Conservation (phyloP, 495 filamentous ascomycete species). For the Lepraria neglecta region DNA sequence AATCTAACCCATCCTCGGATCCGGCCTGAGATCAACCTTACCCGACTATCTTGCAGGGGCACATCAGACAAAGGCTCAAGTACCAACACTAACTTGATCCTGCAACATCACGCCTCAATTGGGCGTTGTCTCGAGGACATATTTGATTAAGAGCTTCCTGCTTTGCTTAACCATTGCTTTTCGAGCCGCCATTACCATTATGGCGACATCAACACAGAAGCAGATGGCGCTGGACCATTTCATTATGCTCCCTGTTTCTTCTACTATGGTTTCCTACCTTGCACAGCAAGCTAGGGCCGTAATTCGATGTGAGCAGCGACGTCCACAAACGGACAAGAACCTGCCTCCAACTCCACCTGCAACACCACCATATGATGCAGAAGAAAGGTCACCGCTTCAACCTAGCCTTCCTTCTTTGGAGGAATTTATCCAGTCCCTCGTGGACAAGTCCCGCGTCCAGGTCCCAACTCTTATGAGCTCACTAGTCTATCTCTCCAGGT, state of each 20-base stretch:
- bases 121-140: conserved; percentile 5
- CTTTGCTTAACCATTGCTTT: conserved; percentile 4
- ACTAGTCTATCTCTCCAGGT: conserved; percentile 81
- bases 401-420: conserved; percentile 69
- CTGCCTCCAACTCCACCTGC: conserved; percentile 62
- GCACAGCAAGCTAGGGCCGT: conserved; percentile 76
- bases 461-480: conserved; percentile 95
- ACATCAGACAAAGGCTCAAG: conserved; percentile 6
- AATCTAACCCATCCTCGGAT: conserved; percentile 18
- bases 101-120: conserved; percentile 15
- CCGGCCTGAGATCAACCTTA: conserved; percentile 19
- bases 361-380: conserved; percentile 55
- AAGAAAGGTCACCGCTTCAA: conserved; percentile 37
- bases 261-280: conserved; percentile 79
- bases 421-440: conserved; percentile 83
- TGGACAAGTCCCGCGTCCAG: conserved; percentile 90
- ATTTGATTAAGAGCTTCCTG: conserved; percentile 7
- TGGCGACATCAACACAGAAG: conserved; percentile 51
- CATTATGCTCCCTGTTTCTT: conserved; percentile 70
- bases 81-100: conserved; percentile 12
- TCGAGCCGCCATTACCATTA: conserved; percentile 24
- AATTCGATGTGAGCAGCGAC: conserved; percentile 74
- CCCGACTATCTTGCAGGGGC: conserved; percentile 9
- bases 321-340: conserved; percentile 47
- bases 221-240: conserved; percentile 84